These are phyloP conservation scores for Ustilago vetiveriae DNA, from an alignment of 1,284 basidiomycete genomes.

Conservation along the genomic window DNA sequence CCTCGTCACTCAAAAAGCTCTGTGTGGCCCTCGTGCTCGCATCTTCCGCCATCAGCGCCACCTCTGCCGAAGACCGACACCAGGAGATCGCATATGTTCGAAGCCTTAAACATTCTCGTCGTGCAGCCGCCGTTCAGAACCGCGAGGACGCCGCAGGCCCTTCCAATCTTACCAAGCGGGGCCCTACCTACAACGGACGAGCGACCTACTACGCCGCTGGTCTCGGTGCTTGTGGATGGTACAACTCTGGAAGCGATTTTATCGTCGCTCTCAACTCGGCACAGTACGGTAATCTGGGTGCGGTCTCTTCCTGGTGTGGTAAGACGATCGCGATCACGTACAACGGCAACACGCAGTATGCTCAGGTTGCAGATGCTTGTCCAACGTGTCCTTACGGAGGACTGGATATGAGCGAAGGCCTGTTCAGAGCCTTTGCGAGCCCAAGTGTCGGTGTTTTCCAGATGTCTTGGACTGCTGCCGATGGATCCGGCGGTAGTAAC, in stretches of 20 bases:
- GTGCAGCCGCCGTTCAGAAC: neutral
- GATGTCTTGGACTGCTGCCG: conserved; percentile 48
- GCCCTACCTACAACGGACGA: conserved; percentile 23
- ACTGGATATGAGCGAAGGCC: conserved; percentile 79
- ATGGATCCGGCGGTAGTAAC: conserved; percentile 11
- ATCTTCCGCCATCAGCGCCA: conserved; percentile 3
- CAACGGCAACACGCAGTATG: conserved; percentile 71
- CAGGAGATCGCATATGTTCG: conserved; percentile 16
- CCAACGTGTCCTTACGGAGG: conserved; percentile 77
- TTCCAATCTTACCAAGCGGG: conserved; percentile 28
- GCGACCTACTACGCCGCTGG: conserved; percentile 48
- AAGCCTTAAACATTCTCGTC: conserved; percentile 32
- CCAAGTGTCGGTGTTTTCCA: conserved; percentile 46
- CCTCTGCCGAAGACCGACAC: conserved; percentile 3
- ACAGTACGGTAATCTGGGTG: conserved; percentile 45
- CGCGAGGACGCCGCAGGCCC: conserved; percentile 6
- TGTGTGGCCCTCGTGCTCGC: conserved; percentile 18
- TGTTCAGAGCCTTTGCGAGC: conserved; percentile 72
- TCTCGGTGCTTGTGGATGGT: conserved; percentile 44
- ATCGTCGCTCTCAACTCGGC: conserved; percentile 49
- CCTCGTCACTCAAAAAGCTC: conserved; percentile 15
- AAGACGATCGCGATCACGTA: conserved; percentile 74
- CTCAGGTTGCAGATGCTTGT: conserved; percentile 77
- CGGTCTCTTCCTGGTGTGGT: conserved; percentile 70
- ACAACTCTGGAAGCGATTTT: conserved; percentile 34